phyloP scores from a whole-genome alignment of 305 asterid species.

The Fraxinus albicans region DNA sequence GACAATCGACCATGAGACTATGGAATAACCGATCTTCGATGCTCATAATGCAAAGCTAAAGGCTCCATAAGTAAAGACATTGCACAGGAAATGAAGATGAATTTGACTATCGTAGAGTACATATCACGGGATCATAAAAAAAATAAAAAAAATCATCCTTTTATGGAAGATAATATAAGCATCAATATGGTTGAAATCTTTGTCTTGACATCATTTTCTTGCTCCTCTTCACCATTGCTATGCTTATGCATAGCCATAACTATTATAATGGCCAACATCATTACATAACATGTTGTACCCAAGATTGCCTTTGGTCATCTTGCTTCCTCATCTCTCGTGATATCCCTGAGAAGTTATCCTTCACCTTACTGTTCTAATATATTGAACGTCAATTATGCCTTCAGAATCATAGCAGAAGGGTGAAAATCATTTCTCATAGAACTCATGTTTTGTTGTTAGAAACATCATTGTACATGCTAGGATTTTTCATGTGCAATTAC shows the following conservation, averaged over 20 bases:
- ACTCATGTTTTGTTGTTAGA: not conserved
- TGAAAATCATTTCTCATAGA: not conserved
- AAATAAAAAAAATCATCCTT: not conserved
- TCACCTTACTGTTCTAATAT: not conserved
- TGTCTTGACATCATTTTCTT: not conserved
- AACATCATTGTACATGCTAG: not conserved
- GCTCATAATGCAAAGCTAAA: not conserved
- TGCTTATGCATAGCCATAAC: not conserved
- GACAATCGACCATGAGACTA: not conserved
- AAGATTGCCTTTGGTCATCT: not conserved
- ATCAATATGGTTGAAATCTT: not conserved
- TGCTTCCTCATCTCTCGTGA: not conserved
- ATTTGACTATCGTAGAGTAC: not conserved
- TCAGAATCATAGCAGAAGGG: not conserved
- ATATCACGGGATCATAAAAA: not conserved
- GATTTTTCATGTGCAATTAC: not conserved
- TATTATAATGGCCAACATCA: not conserved
- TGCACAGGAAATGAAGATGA: not conserved
- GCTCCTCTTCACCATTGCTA: not conserved
- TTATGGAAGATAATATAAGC: not conserved
- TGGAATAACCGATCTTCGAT: not conserved
- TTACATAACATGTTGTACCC: not conserved
- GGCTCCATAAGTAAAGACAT: not conserved
- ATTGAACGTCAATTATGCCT: not conserved
- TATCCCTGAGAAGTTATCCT: not conserved